Percentiles rank a stretch among this genome's conserved stretches.
Conservation (phyloP, 768 basidiomycete genomes). For the Suillus alpinus region DNA sequence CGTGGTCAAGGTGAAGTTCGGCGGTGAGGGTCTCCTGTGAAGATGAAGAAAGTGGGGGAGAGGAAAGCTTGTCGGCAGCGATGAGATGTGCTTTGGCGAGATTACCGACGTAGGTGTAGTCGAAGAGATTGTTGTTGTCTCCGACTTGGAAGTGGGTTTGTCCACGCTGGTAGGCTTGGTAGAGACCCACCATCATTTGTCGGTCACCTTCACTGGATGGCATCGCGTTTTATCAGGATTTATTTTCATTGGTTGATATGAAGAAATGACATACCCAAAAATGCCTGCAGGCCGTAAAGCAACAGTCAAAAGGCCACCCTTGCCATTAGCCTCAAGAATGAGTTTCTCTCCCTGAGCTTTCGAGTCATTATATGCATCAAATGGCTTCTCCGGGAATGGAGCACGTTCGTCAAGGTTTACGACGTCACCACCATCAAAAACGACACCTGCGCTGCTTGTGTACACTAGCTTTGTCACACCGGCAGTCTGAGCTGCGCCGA, state of each 20-base stretch:
- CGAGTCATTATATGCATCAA: conserved; percentile 93
- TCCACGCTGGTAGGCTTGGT: conserved; percentile 71
- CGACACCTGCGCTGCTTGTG: conserved; percentile 89
- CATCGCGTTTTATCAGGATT: not conserved
- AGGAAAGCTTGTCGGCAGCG: conserved; percentile 82
- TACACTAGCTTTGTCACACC: conserved; percentile 87
- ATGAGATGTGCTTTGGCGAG: conserved; percentile 92
- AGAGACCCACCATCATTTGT: conserved; percentile 78
- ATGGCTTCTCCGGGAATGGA: conserved; percentile 63
- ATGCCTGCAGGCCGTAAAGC: conserved; percentile 92
- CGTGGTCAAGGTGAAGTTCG: conserved; percentile 39
- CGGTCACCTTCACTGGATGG: conserved; percentile 80
- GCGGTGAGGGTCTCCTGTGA: conserved; percentile 21
- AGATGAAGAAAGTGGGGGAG: conserved; percentile 44
- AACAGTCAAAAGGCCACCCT: conserved; percentile 81
- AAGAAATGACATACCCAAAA: conserved; percentile 67
- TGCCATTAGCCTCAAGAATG: conserved; percentile 84
- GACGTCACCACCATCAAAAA: conserved; percentile 80
- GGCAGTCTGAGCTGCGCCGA: conserved; percentile 72
- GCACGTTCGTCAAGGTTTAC: conserved; percentile 88
- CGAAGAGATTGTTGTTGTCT: conserved; percentile 88
- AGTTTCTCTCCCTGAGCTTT: conserved; percentile 86
- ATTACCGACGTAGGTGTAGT: conserved; percentile 97
- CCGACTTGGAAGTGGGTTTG: conserved; percentile 95
- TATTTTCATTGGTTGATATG: not conserved